These are phyloP conservation scores for Xylaria arbuscula DNA, from an alignment of 2,329 filamentous ascomycete species.

Conservation along the genomic window DNA sequence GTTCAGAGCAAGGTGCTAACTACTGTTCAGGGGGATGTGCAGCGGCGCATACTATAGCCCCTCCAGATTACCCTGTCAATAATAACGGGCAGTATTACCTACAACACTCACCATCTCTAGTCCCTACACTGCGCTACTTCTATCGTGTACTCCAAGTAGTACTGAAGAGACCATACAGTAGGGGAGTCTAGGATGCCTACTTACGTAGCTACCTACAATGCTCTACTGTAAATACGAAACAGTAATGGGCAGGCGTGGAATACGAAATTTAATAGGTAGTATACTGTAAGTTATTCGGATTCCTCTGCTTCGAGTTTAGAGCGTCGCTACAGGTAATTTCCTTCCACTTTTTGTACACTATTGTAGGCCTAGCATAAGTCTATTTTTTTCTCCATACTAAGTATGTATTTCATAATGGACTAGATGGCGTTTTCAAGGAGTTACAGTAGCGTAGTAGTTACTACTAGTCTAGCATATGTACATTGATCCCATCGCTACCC, in stretches of 20 bases:
- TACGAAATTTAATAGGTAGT: background rate
- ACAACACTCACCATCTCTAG: no score
- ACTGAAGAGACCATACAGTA: no score
- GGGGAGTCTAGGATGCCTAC: background rate
- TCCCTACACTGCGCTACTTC: no score
- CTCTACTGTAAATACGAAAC: background rate
- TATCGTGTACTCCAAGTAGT: background rate
- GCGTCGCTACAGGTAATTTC: constrained; percentile 21
- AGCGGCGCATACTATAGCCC: background rate
- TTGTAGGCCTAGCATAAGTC: constrained; percentile 30
- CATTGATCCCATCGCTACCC: constrained; percentile 25
- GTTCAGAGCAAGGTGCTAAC: background rate
- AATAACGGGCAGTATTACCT: background rate
- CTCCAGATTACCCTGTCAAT: constrained; percentile 16
- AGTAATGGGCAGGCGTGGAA: background rate
- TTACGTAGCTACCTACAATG: background rate
- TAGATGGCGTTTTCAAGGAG: constrained; percentile 32
- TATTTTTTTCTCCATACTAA: constrained; percentile 13
- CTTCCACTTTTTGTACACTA: constrained; percentile 25
- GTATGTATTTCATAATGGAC: constrained; percentile 28
- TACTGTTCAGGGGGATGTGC: constrained; percentile 9
- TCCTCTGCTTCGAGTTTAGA: constrained; percentile 34
- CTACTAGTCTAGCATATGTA: no score
- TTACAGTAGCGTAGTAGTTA: constrained; percentile 1
- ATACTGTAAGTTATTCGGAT: constrained; percentile 26